A percentile compares a stretch with the other conserved stretches of the same genome.
phyloP scores from a whole-genome alignment of 805 yeast genomes.

The Lipomyces japonicus region DNA sequence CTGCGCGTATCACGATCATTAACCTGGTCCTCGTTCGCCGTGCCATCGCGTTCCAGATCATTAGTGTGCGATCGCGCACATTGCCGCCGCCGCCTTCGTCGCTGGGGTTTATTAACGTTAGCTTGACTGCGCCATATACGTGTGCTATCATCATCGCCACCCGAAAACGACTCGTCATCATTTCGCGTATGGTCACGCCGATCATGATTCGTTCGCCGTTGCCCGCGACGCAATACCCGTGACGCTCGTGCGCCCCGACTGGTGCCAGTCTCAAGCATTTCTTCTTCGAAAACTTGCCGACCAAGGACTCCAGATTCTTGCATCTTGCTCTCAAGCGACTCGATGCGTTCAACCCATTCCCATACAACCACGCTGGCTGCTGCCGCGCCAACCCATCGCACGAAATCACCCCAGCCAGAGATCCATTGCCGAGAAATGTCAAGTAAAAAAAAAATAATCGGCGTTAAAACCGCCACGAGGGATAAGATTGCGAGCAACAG shows the following conservation, averaged over 20 bases:
- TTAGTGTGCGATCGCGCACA: no score
- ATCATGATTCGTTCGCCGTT: slow-evolving; percentile 3
- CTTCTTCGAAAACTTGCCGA: slow-evolving; percentile 52
- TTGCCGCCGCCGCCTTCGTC: no score
- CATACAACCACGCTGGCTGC: slow-evolving; percentile 53
- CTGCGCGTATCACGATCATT: not conserved
- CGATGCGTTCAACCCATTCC: slow-evolving; percentile 63
- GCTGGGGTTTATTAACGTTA: no score
- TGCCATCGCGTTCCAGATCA: not conserved
- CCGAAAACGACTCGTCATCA: not conserved
- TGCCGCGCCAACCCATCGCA: slow-evolving; percentile 48
- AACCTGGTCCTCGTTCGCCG: not conserved
- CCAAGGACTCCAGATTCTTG: slow-evolving; percentile 63
- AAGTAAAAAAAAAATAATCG: slow-evolving; percentile 40
- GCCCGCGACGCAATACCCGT: slow-evolving; percentile 2
- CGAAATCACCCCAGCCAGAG: slow-evolving; percentile 49
- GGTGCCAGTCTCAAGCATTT: slow-evolving; percentile 30
- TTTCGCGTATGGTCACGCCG: not conserved
- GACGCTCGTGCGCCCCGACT: slow-evolving; percentile 24
- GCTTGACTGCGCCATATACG: no score
- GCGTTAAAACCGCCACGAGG: slow-evolving; percentile 41
- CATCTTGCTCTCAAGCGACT: slow-evolving; percentile 46
- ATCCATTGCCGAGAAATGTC: slow-evolving; percentile 42
- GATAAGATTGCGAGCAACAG: slow-evolving; percentile 50
- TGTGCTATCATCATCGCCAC: not conserved